These are phyloP conservation scores for Anethum foeniculum DNA, from an alignment of 140 eudicot species.

Conservation along the genomic window DNA sequence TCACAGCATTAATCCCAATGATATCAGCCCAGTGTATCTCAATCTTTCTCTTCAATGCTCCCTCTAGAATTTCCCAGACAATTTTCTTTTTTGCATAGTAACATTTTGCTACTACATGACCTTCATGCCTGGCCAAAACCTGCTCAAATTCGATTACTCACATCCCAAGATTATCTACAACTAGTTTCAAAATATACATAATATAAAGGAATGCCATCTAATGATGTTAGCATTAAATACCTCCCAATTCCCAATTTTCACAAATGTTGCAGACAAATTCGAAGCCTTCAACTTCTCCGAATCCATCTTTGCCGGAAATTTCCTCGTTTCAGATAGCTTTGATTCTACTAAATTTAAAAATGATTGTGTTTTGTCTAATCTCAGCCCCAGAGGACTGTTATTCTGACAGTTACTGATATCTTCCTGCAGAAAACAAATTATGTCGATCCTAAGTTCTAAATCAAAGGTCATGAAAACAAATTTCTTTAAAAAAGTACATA, in stretches of 20 bases:
- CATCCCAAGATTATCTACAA: background rate
- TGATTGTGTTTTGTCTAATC: conserved; percentile 37
- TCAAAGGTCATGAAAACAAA: background rate
- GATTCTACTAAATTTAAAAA: conserved; percentile 32
- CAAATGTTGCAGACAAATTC: conserved; percentile 37
- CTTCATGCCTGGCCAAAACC: conserved; percentile 47
- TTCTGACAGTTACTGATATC: conserved; percentile 9
- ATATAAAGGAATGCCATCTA: background rate
- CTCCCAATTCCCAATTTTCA: conserved; percentile 75
- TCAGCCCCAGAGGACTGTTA: conserved; percentile 52
- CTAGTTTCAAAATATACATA: background rate
- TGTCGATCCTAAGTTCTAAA: background rate
- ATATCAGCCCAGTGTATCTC: conserved; percentile 79
- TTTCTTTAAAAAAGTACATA: background rate
- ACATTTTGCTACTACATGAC: conserved; percentile 53
- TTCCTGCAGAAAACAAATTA: background rate
- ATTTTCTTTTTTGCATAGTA: conserved; percentile 56
- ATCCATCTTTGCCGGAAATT: conserved; percentile 7
- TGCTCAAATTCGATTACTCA: conserved; percentile 14
- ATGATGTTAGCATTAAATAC: conserved; percentile 16
- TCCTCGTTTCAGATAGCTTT: conserved; percentile 21
- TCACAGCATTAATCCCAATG: conserved; percentile 37
- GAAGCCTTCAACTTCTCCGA: conserved; percentile 61
- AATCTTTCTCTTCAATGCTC: conserved; percentile 64
- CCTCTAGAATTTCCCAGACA: conserved; percentile 80